Evolutionary conservation across 371 early-diverging fungal genomes (phyloP).

Genomic region (Saksenaea oblongispora): DNA sequence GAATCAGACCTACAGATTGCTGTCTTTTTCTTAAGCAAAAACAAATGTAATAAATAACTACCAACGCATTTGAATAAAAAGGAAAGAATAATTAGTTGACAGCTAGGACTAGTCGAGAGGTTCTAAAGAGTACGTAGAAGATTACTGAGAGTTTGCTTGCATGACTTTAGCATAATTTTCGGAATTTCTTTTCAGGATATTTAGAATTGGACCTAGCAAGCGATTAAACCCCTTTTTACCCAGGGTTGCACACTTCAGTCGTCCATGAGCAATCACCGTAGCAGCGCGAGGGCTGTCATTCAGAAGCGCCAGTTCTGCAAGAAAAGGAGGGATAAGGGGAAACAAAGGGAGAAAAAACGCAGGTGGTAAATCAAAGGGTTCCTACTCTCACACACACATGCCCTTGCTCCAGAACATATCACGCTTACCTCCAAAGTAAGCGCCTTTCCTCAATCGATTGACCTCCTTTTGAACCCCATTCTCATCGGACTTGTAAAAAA

Average conservation of each 20-base stretch:
- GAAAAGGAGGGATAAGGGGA: background rate
- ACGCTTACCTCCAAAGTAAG: constrained; percentile 86
- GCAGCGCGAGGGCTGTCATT: constrained; percentile 86
- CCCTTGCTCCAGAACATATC: background rate
- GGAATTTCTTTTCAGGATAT: constrained; percentile 83
- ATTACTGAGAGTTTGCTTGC: constrained; percentile 3
- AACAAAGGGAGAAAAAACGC: background rate
- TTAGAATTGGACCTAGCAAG: constrained; percentile 84
- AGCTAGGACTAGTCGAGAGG: background rate
- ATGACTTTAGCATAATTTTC: constrained; percentile 58
- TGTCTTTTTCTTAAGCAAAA: no score
- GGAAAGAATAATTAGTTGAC: no score
- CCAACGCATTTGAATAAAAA: no score
- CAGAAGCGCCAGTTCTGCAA: constrained; percentile 80
- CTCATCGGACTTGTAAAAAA: constrained; percentile 74
- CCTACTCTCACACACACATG: no score
- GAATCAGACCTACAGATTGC: no score
- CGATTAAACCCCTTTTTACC: constrained; percentile 87
- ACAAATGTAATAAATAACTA: no score
- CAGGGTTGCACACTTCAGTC: constrained; percentile 84
- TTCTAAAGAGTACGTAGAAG: background rate
- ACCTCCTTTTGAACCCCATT: constrained; percentile 48
- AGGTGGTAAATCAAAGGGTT: constrained; percentile 3
- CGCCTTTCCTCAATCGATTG: constrained; percentile 76
- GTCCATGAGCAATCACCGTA: constrained; percentile 77